Evolutionary conservation across 306 rosid genomes (phyloP), one percentile per base, ranked within the genome.

Genomic region (Pachyrhizus erosus): DNA sequence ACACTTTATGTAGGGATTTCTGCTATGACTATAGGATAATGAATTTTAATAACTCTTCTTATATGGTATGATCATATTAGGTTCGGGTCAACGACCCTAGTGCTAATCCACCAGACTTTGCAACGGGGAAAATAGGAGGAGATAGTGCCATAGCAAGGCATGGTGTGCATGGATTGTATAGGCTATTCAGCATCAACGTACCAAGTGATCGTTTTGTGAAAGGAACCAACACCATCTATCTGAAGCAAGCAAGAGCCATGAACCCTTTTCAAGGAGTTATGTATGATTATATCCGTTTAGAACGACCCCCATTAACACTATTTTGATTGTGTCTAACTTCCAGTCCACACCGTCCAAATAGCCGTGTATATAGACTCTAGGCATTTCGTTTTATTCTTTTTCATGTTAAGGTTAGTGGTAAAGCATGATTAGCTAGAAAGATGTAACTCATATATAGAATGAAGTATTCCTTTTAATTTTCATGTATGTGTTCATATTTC

Each of bases 71-170:
- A 27, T 15, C 45, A 46, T 7, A 24, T 49, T 57, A 95, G 98
- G 89, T 95, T 58, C 85, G 96, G 46, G 61, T 93, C 54, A 95
- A 95, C 55, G 60, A 83, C 21, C 75, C 21, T 20, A 65, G 12
- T 0, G 37, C 20, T 3, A 0, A 21, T 14, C 83, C 48, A 1
- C 82, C 88, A 2, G 80, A 83, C 40, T 87, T 87, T 54, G 46
- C 68, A 18, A 95, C 96, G 4, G 94, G 93, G 13, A 43, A 34
- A 18, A 82, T 95, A 3, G 98, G 98, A 14, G 85, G 39, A 82
- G 98, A 95, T 77, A 95, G 83, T 43, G 92, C 99, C 15, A 95
- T 95, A 26, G 91, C 99, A 9, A 90, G 99, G 66, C 99, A 95
- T 82, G 99, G 99, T 9, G 88, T 95, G 29, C 97, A 95, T 82